Base-by-base conservation (phyloP, 2,329 filamentous ascomycete species). In the Aspergillus persii region DNA sequence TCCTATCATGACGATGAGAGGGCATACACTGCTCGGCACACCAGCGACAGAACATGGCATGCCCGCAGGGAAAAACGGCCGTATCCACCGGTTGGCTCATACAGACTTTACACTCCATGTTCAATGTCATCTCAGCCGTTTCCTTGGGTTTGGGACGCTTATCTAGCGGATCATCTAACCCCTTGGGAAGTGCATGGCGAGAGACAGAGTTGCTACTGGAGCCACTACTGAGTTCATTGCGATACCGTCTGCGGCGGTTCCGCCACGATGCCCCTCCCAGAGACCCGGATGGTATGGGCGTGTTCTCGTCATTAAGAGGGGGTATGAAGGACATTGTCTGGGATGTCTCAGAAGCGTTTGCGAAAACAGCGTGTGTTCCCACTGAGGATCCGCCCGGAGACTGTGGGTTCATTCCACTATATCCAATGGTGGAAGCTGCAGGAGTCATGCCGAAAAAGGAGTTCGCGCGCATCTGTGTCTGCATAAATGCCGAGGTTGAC, bases 41-140 rank as follows among this genome's bases (percentile, higher is more conserved):
- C 81, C 81, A 85, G 44, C 76, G 71, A 65, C 83, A 85, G 75
- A 85, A 80, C 36, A 81, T 76, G 61, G 83, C 75, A 67, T 85
- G 82, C 0, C 83, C 83, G 60, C 83, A 85, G 0, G 83, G 83
- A 39, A 84, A 64, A 18, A 83, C 71, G 2, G 80, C 82, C 6
- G 80, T 79, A 60, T 84, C 80, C 0, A 83, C 80, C 2, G 80
- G 52, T 65, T 85, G 83, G 8, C 74, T 75, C 64, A 82, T 82
- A 66, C 83, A 85, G 18, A 84, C 76, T 60, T 81, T 79, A 63
- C 83, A 85, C 47, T 81, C 77, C 30, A 85, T 68, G 33, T 77
- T 79, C 44, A 81, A 71, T 4, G 71, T 81, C 77, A 84, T 76
- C 49, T 83, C 77, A 41, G 76, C 77, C 8, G 82, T 77, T 18